These are phyloP conservation scores for Leonotis leonurus DNA, from an alignment of 257 asterid species.

Conservation along the genomic window DNA sequence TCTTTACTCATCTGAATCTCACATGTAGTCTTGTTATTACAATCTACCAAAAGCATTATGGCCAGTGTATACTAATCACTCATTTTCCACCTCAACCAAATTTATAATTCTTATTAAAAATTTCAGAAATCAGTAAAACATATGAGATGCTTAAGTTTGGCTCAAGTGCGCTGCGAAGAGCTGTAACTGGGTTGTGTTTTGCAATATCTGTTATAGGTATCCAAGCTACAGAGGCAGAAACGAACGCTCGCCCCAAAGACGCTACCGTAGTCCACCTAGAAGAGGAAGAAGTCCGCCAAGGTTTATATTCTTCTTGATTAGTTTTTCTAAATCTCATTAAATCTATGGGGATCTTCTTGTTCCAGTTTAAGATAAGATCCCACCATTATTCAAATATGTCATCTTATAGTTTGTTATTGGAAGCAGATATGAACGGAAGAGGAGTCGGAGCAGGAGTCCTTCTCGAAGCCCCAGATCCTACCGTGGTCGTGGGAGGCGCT, in stretches of 20 bases:
- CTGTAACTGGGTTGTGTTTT: background rate
- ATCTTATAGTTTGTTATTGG: background rate
- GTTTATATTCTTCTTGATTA: slow-evolving; percentile 28
- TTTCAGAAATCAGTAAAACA: background rate
- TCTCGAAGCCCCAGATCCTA: slow-evolving; percentile 68
- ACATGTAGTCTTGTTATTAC: background rate
- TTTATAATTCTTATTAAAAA: background rate
- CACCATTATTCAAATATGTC: too few species aligned
- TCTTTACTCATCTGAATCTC: background rate
- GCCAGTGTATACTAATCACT: background rate
- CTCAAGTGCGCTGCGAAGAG: too few species aligned
- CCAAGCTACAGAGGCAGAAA: slow-evolving; percentile 53
- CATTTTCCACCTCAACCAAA: background rate
- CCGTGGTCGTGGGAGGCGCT: slow-evolving; percentile 41
- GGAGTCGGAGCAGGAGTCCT: slow-evolving; percentile 62
- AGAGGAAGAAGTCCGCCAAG: slow-evolving; percentile 92
- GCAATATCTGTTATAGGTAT: slow-evolving; percentile 37
- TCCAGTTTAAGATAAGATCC: too few species aligned
- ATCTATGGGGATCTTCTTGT: too few species aligned
- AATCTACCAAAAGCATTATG: background rate
- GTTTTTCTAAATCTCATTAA: background rate
- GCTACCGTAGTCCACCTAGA: slow-evolving; percentile 61
- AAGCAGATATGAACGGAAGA: slow-evolving; percentile 52
- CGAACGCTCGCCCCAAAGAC: slow-evolving; percentile 62
- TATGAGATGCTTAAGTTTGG: too few species aligned